Conservation (phyloP, 352 stramenopile genomes). For the Pythium coloratum region DNA sequence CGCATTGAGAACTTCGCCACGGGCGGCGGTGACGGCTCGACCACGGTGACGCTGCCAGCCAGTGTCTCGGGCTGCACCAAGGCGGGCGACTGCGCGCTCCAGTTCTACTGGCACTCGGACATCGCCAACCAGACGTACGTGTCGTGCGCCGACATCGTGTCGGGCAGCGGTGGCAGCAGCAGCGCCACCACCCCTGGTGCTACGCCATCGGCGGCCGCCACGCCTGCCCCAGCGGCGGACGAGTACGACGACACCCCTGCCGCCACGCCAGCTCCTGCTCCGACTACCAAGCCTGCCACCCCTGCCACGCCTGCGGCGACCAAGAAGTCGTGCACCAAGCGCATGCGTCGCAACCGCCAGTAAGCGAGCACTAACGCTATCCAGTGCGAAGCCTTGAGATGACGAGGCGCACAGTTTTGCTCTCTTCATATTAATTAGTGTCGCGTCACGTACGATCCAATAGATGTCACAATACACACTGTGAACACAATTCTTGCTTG, state of each 20-base stretch:
- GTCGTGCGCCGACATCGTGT: conserved; percentile 52
- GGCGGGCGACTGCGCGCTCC: conserved; percentile 48
- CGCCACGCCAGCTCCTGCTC: not conserved
- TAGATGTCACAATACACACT: not conserved
- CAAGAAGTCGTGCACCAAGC: conserved; percentile 21
- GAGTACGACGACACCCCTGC: not conserved
- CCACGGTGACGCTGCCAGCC: conserved; percentile 40
- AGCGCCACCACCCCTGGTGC: not conserved
- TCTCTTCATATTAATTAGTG: not conserved
- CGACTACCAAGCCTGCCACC: conserved; percentile 1
- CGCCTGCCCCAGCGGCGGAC: not conserved
- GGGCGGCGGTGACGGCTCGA: conserved; percentile 30
- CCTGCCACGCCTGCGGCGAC: not conserved
- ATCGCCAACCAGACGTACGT: conserved; percentile 58
- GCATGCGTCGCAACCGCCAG: conserved; percentile 18
- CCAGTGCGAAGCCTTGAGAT: not conserved
- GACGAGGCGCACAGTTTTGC: not conserved
- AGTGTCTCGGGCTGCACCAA: conserved; percentile 43
- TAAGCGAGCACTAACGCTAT: not conserved
- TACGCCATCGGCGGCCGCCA: conserved; percentile 4
- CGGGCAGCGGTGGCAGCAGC: conserved; percentile 26
- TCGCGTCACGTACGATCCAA: not conserved
- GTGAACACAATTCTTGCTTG: not conserved
- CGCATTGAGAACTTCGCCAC: conserved; percentile 44
- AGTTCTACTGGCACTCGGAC: conserved; percentile 68